These are phyloP conservation scores for Petasospora fabianii DNA, from an alignment of 1,139 yeast genomes.

Conservation along the genomic window DNA sequence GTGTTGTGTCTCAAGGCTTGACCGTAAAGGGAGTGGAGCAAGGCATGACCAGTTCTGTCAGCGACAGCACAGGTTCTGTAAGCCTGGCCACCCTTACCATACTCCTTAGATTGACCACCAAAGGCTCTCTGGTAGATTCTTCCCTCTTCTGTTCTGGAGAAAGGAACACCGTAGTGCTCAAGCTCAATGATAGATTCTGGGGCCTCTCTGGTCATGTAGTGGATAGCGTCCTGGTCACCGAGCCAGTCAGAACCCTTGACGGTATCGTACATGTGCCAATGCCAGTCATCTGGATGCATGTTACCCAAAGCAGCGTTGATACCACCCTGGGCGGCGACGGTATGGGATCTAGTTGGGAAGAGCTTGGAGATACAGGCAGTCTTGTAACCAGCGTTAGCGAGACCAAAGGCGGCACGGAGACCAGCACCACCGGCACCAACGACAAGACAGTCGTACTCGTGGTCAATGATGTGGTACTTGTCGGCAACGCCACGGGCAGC, in stretches of 20 bases:
- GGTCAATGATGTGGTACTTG: constrained; percentile 90
- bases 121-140: constrained; percentile 98
- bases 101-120: constrained; percentile 96
- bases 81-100: constrained; percentile 98
- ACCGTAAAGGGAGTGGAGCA: constrained; percentile 93
- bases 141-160: constrained; percentile 96
- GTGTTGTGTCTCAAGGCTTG: constrained; percentile 96
- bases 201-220: constrained; percentile 98
- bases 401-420: constrained; percentile 95
- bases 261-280: constrained; percentile 99
- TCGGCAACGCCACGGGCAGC: constrained; percentile 49
- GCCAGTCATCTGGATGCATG: constrained; percentile 99
- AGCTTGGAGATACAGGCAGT: constrained; percentile 97
- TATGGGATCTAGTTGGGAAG: constrained; percentile 97
- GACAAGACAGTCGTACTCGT: constrained; percentile 96
- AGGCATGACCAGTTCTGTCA: constrained; percentile 97
- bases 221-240: constrained; percentile 99
- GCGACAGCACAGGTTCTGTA: constrained; percentile 99
- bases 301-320: constrained; percentile 94
- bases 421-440: constrained; percentile 99
- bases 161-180: constrained; percentile 98
- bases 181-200: constrained; percentile 93
- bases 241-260: constrained; percentile 99
- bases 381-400: constrained; percentile 95
- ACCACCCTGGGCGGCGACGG: constrained; percentile 99